Base-by-base conservation (phyloP, 2,329 filamentous ascomycete genomes). In the Thelonectria blattea region DNA sequence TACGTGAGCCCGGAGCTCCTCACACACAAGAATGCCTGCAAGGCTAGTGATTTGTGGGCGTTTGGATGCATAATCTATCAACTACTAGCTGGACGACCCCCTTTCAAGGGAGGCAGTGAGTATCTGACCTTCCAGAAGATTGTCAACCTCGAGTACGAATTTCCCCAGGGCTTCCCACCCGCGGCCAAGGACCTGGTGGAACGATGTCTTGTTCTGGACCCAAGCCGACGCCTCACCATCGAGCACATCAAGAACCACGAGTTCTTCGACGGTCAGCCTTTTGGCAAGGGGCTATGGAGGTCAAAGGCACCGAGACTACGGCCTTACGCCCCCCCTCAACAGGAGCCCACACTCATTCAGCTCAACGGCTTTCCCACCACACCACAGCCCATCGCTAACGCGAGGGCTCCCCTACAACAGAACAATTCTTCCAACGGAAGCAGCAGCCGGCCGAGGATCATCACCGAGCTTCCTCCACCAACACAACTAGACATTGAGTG, bases 71-170 rank as follows among this genome's bases (percentile, higher is more conserved):
- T 99, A 69, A 88, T 99, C 64, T 99, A 96, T 75, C 95, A 99
- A 76, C 85, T 99, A 24, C 81, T 99, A 34, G 91, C 91, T n/a
- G 95, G 95, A n/a, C 84, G 95, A 61, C 95, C 95, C 6, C 95
- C 95, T 0, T 99, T 99, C 81, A 99, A 99, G 75, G 95, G 91
- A 42, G 91, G 85, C 14, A 97, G 96, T 68, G 95, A 99, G 74
- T 99, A 98, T 71, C 84, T 95, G 73, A 99, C 95, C 0, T 99
- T 99, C 73, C 95, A 99, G 75, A 99, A 98, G 78, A 99, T 99
- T 72, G 92, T 99, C 54, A 90, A 86, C 32, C 82, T 99, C 45
- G 94, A 99, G 56, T 99, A 98, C 73, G 90, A 94, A 47, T 99
- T 98, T 65, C 95, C 95, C 0, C 78, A 86, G 27, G 93, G 92